phyloP scores from a whole-genome alignment of 2,329 filamentous ascomycete species.

The Arthrobotrys pseudoclavata region DNA sequence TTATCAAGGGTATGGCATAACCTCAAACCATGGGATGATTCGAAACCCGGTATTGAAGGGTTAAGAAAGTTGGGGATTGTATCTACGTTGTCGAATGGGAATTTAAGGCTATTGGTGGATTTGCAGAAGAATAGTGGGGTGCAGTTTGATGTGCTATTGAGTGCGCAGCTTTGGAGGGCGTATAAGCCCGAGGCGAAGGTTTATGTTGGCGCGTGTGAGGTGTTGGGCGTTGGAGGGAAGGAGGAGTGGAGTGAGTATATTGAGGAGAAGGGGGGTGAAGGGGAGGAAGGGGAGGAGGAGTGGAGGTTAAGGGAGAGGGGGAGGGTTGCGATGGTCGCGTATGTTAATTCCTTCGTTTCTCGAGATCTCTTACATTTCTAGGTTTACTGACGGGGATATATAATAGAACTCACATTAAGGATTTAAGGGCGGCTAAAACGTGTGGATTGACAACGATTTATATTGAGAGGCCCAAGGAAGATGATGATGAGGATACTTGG shows the following conservation, averaged over 20 bases:
- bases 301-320: constrained; percentile 43
- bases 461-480: constrained; percentile 74
- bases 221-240: constrained; percentile 60
- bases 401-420: constrained; percentile 44
- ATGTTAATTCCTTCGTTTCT: constrained; percentile 72
- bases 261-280: constrained; percentile 7
- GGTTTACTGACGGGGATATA: neutral
- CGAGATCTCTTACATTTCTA: neutral
- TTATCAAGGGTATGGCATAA: constrained; percentile 80
- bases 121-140: constrained; percentile 73
- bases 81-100: constrained; percentile 81
- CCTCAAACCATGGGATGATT: constrained; percentile 78
- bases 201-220: constrained; percentile 77
- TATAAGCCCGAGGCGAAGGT: constrained; percentile 80
- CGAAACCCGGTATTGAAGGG: constrained; percentile 68
- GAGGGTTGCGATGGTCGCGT: constrained; percentile 81
- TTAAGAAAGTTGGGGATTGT: constrained; percentile 73
- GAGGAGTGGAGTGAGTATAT: constrained; percentile 30
- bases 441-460: constrained; percentile 80
- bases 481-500: constrained; percentile 74
- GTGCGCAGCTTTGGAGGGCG: constrained; percentile 77
- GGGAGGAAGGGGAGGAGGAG: constrained; percentile 3
- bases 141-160: constrained; percentile 75
- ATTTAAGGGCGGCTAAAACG: constrained; percentile 71
- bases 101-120: constrained; percentile 76